Evolutionary conservation across 75 land plant species (phyloP), one percentile per base, ranked within the genome.

Genomic region (Chamaecyparis obtusa): DNA sequence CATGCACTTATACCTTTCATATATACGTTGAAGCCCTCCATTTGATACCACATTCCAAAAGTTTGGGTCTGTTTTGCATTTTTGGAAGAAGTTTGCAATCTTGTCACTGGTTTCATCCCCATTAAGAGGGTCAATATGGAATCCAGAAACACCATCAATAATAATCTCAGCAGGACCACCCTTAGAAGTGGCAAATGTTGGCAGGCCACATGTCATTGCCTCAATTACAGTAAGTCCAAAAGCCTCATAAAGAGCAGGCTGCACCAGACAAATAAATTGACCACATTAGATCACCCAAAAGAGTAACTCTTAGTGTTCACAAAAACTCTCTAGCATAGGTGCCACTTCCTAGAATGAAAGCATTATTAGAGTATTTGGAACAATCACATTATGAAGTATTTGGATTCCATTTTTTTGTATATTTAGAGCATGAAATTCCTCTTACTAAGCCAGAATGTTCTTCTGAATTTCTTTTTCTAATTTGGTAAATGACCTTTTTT

Each of bases 91-190:
- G 80, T 90, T 87, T n/a, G 93, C 96, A 79, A 98, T 93, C 85
- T 92, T 93, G 13, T 91, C 86, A 88, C 94, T 93, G 2, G 95
- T 84, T 84, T 90, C 95, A 32, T 93, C 95, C 8, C 96, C 96
- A 85, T 95, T 93, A 76, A 88, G 90, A 1, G 99, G 99, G 83
- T 98, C 94, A 54, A 98, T 95, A 49, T 94, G 99, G 83, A 94
- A 97, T 14, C 99, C 99, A 46, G 99, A 98, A 13, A 94, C 92
- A 7, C 99, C 97, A 90, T 98, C 92, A 37, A 94, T 91, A 36
- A 98, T 95, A 85, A 98, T 95, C 86, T 98, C 99, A 6, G 97
- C 99, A 4, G 99, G 99, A 4, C 99, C 99, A 82, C 99, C 99
- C 81, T 98, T 93, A 57, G 90, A 89, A 11, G 99, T 98, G 15